Evolutionary conservation across 306 rosid species (phyloP).

Genomic region (Mimosa pudica): DNA sequence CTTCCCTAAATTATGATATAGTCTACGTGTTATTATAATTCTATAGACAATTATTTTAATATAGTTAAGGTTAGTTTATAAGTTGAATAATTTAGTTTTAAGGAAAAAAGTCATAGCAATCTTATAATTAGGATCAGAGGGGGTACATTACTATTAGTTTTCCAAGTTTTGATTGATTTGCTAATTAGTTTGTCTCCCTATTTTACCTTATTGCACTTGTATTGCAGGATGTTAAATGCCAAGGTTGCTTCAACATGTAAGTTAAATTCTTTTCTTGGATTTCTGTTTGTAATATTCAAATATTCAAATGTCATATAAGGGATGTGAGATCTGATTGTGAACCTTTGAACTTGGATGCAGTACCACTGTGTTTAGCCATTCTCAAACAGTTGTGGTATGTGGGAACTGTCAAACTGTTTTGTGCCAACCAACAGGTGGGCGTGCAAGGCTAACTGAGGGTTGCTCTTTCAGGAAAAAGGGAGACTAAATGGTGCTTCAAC

Average conservation of each 20-base stretch:
- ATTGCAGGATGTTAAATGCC: conserved; percentile 59
- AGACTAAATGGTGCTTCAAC: conserved; percentile 36
- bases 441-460: conserved; percentile 57
- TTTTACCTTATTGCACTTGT: neutral
- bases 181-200: neutral
- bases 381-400: conserved; percentile 56
- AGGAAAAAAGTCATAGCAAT: no score
- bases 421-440: conserved; percentile 59
- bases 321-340: neutral
- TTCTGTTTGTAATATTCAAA: neutral
- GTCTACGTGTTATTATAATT: no score
- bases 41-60: no score
- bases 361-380: conserved; percentile 60
- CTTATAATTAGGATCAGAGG: no score
- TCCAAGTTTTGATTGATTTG: neutral
- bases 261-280: neutral
- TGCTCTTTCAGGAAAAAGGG: conserved; percentile 63
- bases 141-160: neutral
- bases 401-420: conserved; percentile 60
- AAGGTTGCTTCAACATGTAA: conserved; percentile 64
- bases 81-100: no score
- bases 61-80: no score
- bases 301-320: no score
- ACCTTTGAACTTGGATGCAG: conserved; percentile 34
- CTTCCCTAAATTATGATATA: no score